phyloP scores from a whole-genome alignment of 1,284 basidiomycete genomes.

The Ceratobasidium sp. region DNA sequence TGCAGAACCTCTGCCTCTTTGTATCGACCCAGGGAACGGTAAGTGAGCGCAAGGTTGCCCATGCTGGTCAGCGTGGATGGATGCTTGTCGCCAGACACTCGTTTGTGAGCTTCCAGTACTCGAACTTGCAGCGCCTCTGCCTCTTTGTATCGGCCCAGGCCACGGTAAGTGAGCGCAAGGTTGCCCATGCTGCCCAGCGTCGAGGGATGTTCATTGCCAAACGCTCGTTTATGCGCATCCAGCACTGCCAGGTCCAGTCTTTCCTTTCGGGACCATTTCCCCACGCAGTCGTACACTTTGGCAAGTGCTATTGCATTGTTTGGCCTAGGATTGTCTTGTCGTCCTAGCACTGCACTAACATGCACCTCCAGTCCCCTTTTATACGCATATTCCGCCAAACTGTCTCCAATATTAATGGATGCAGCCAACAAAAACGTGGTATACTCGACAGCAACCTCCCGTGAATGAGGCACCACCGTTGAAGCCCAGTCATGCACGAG shows the following conservation, averaged over 20 bases:
- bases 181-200: neutral
- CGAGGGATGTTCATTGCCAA: neutral
- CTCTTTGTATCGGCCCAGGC: neutral
- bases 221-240: neutral
- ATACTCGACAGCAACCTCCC: neutral
- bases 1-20: too few relatives aligned
- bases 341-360: neutral
- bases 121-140: too few relatives aligned
- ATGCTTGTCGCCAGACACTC: too few relatives aligned
- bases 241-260: neutral
- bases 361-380: neutral
- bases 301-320: neutral
- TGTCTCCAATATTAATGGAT: neutral
- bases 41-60: too few relatives aligned
- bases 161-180: too few relatives aligned
- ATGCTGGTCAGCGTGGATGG: too few relatives aligned
- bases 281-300: too few relatives aligned
- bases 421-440: neutral
- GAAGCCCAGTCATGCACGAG: slow-evolving; percentile 15
- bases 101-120: too few relatives aligned
- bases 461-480: neutral
- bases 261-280: too few relatives aligned
- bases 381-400: too few relatives aligned
- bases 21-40: too few relatives aligned
- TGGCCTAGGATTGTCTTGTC: neutral